Evolutionary conservation across 768 basidiomycete genomes (phyloP), one percentile per base, ranked within the genome.

Genomic region (Xerocomellus chrysenteron): DNA sequence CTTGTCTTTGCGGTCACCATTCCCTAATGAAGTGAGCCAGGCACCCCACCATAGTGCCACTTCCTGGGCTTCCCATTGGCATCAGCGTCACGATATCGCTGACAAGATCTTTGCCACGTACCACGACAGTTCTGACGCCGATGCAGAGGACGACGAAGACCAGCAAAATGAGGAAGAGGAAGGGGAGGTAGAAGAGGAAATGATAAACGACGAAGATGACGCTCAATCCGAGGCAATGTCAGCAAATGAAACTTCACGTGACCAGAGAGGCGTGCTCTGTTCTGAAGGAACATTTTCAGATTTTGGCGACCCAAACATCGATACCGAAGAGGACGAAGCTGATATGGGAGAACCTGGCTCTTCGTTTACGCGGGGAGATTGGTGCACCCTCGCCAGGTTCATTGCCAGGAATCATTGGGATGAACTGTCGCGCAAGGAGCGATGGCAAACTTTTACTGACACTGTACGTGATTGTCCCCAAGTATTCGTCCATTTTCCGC

Each of bases 51-150:
- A 89, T 62, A 80, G 72, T 39, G 63, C 74, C n/a, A 71, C 70
- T 33, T 88, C 86, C 1, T 89, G 87, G 87, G 73, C 74, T 24
- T 80, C 83, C n/a, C 81, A 85, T 62, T 89, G 87, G 87, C 80
- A 78, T 7, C 78, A 78, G 51, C 77, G 82, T 52, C 83, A 87
- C 54, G 85, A 87, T 61, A 65, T 87, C 28, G 84, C 85, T 1
- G 87, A 87, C 62, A 84, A 86, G 63, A 85, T 86, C 28, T 64
- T 86, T 19, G 67, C 71, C 3, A 58, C 70, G 2, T 72, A 72
- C 45, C 82, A 49, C n/a, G 36, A 39, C 13, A 57, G 39, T 24
- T 63, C 50, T 14, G 59, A 79, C 19, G 73, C 75, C 7, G 76
- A 75, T 21, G 65, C 70, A 30, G 54, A 44, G 45, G 73, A 68